Base-by-base conservation (phyloP, 208 protist genomes). In the Leishmania major region DNA sequence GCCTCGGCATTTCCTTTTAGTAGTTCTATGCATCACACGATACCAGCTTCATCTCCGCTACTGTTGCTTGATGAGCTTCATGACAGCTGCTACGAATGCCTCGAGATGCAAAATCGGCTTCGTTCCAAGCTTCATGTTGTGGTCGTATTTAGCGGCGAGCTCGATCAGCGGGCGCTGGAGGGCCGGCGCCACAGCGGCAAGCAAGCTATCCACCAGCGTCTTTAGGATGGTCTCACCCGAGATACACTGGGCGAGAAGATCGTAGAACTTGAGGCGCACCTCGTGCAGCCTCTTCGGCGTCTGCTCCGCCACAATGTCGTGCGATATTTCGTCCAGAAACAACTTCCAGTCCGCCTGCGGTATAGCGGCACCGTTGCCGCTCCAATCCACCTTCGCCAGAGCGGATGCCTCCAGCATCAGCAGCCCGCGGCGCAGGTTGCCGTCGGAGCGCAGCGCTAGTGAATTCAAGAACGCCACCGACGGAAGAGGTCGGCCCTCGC, bases 71-170 rank as follows among this genome's bases (percentile, higher is more conserved):
- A 97, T 76, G n/a, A 95, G 81, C 80, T 92, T 87, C 95, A 98
- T 98, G 10, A 96, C 93, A 35, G 87, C 88, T 0, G 95, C 93
- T 13, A 98, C 86, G 86, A 99, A 99, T 0, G 99, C 99, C 87
- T 99, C 99, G 15, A 99, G 83, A 87, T 99, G 99, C 59, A 99
- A 96, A 72, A 99, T 99, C 47, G 97, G 91, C 88, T 99, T 99
- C 8, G 93, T 95, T 35, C 99, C 99, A 0, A 96, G 85, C 84
- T 99, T 98, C 88, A 99, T 97, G 75, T 99, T 95, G 83, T 99
- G 98, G 78, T 99, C 99, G 89, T 98, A 99, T 84, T 93, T 90
- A 22, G 98, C 98, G 0, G 99, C 98, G 47, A 95, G 90, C 47
- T 95, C 84, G n/a, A 99, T 89, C 1, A 99, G 74, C n/a, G 96